A percentile compares a stretch with the other conserved stretches of the same genome.
Evolutionary conservation across 805 yeast species (phyloP).

Genomic region (Metschnikowia kofuensis): DNA sequence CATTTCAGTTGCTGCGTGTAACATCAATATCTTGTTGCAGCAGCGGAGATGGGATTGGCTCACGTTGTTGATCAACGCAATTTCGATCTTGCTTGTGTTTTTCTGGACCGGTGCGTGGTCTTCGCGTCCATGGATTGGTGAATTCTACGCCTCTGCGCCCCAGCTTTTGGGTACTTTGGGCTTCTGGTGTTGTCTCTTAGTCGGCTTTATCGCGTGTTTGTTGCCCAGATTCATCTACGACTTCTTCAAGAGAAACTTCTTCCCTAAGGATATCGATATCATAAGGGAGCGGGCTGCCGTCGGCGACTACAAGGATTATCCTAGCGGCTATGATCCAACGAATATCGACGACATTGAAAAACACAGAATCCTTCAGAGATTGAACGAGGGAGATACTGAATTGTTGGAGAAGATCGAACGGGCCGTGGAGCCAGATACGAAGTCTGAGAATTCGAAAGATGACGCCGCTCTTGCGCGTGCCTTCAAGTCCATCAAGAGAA

Average conservation of each 20-base stretch:
- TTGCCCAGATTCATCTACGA: constrained; percentile 61
- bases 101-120: constrained; percentile 86
- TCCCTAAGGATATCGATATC: constrained; percentile 68
- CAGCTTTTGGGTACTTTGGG: constrained; percentile 58
- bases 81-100: constrained; percentile 58
- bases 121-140: constrained; percentile 46
- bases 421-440: constrained; percentile 18
- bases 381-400: constrained; percentile 34
- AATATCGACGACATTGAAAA: constrained; percentile 41
- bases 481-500: constrained; percentile 34
- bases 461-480: constrained; percentile 20
- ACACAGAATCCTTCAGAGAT: constrained; percentile 30
- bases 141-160: constrained; percentile 63
- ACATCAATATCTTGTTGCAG: constrained; percentile 62
- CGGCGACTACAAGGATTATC: constrained; percentile 52
- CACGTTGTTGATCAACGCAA: constrained; percentile 46
- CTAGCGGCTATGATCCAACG: constrained; percentile 54
- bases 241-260: constrained; percentile 47
- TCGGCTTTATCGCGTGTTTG: constrained; percentile 53
- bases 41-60: constrained; percentile 82
- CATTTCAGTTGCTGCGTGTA: constrained; percentile 61
- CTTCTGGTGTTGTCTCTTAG: constrained; percentile 63
- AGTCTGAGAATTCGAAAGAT: constrained; percentile 7
- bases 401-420: constrained; percentile 33
- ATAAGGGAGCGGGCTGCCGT: constrained; percentile 57